Percentiles rank a stretch among this genome's conserved stretches.
These are phyloP conservation scores for Barbarea vulgaris DNA, from an alignment of 345 rosid species.

Conservation along the genomic window DNA sequence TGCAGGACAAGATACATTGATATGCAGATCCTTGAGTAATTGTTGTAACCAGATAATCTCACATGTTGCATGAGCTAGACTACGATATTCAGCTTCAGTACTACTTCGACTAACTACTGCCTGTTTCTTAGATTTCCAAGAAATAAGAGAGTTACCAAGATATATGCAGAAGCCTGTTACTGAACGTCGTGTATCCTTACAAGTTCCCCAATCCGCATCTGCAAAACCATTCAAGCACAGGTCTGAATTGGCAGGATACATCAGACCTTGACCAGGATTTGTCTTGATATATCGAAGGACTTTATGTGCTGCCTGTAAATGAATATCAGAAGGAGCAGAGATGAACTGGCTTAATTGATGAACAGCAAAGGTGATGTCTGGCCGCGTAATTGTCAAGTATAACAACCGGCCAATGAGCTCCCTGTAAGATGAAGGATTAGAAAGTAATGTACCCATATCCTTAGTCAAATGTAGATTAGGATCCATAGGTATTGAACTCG, in stretches of 20 bases:
- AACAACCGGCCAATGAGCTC: not conserved
- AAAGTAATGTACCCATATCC: not conserved
- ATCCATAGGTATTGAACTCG: not conserved
- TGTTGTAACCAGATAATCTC: not conserved
- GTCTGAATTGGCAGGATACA: not conserved
- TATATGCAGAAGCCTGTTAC: too few species aligned
- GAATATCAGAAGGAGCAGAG: not conserved
- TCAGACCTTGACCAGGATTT: not conserved
- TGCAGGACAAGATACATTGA: fast-evolving
- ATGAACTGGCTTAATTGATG: not conserved
- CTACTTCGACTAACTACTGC: not conserved
- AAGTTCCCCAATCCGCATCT: not conserved
- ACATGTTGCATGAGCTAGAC: not conserved
- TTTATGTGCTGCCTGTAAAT: not conserved
- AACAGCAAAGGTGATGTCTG: not conserved
- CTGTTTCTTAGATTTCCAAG: too few species aligned
- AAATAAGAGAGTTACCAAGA: too few species aligned
- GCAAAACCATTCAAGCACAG: not conserved
- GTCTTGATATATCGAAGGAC: not conserved
- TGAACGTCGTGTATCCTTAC: not conserved
- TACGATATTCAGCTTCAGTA: not conserved
- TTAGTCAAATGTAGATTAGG: not conserved
- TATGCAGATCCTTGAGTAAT: fast-evolving
- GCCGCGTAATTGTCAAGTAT: not conserved
- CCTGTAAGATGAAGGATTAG: not conserved